phyloP scores from a whole-genome alignment of 139 green algal species.

The Chlamydomonas asymmetrica region DNA sequence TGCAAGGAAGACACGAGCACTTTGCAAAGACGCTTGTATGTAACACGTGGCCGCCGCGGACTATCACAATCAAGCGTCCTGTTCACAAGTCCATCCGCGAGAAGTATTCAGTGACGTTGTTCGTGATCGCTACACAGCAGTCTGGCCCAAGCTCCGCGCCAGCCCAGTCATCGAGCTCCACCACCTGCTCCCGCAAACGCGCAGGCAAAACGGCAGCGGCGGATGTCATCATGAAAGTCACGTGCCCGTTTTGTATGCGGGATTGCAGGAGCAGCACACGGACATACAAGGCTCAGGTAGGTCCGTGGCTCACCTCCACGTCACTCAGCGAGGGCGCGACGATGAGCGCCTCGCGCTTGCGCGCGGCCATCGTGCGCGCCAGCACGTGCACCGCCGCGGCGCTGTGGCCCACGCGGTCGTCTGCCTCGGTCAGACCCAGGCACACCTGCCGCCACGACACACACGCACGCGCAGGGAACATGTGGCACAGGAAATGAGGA shows the following conservation, averaged over 20 bases:
- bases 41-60: too few relatives aligned
- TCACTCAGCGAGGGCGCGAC: slow-evolving; percentile 21
- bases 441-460: slow-evolving; percentile 20
- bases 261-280: too few relatives aligned
- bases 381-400: slow-evolving; percentile 14
- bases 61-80: too few relatives aligned
- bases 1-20: too few relatives aligned
- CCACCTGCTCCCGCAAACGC: background rate
- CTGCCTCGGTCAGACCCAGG: slow-evolving; percentile 2
- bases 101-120: slow-evolving; percentile 19
- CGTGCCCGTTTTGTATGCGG: background rate
- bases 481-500: too few relatives aligned
- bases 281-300: background rate
- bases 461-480: too few relatives aligned
- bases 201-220: background rate
- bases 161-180: slow-evolving; percentile 18
- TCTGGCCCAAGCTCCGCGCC: too few relatives aligned
- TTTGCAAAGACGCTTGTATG: too few relatives aligned
- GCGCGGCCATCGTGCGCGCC: background rate
- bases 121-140: slow-evolving; percentile 8
- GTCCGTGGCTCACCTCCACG: slow-evolving; percentile 16
- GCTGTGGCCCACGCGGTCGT: slow-evolving; percentile 7
- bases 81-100: slow-evolving; percentile 14
- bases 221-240: background rate
- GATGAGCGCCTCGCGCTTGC: background rate